Conservation (phyloP, 257 asterid genomes). For the Solanum okadae region DNA sequence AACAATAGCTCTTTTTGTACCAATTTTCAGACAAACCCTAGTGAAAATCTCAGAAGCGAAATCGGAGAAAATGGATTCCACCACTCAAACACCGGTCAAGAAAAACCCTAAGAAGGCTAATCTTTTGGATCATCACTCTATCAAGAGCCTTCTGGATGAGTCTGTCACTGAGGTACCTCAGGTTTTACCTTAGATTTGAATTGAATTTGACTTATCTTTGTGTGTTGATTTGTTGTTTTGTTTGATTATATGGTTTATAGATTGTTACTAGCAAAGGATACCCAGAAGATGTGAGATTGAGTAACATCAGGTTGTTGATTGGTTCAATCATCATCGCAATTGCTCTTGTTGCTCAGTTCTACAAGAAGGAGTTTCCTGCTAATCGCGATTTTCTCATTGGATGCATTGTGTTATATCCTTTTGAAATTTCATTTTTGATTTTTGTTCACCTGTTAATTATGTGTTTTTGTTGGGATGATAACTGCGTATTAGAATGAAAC, state of each 20-base stretch:
- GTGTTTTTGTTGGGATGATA: neutral
- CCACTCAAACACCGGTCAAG: conserved; percentile 1
- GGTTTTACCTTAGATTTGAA: neutral
- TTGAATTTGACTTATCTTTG: neutral
- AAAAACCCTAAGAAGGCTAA: conserved; percentile 55
- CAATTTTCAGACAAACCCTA: neutral
- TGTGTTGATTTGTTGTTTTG: neutral
- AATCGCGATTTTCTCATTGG: conserved; percentile 71
- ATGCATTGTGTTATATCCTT: conserved; percentile 94
- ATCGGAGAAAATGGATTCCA: conserved; percentile 17
- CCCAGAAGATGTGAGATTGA: conserved; percentile 77
- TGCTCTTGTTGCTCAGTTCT: conserved; percentile 92
- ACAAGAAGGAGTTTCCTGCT: conserved; percentile 86
- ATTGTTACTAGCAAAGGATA: conserved; percentile 85
- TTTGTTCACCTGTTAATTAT: neutral
- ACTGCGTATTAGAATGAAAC: neutral
- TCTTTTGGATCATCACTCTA: conserved; percentile 75
- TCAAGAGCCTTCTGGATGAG: conserved; percentile 82
- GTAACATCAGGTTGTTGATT: conserved; percentile 63
- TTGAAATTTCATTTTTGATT: neutral
- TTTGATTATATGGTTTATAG: conserved; percentile 20
- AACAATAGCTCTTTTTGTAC: neutral
- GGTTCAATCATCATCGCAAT: conserved; percentile 56
- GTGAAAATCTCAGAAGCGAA: neutral
- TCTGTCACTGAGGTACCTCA: conserved; percentile 66